Percentiles rank a stretch among this genome's conserved stretches.
Evolutionary conservation across 2,329 filamentous ascomycete species (phyloP).

Genomic region (Rhynchosporium secalis): DNA sequence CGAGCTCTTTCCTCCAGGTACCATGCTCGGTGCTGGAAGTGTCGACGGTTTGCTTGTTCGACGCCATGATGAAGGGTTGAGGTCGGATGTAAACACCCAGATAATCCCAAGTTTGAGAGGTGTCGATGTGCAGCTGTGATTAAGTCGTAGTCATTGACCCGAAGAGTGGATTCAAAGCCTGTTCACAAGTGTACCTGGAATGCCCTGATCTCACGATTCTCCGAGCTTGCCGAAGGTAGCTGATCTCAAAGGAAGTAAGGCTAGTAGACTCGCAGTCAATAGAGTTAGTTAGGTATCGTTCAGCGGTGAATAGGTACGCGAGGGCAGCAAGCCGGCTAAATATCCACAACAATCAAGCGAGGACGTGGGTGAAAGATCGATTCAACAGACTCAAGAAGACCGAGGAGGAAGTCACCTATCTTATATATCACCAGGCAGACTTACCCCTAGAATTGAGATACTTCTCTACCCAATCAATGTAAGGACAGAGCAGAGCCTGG

Average conservation of each 20-base stretch:
- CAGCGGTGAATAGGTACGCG: background rate
- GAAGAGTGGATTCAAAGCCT: background rate
- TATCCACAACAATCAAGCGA: background rate
- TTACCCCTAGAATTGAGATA: background rate
- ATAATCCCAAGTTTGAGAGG: background rate
- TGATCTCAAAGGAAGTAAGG: background rate
- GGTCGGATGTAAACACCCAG: no score
- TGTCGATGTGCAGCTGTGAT: background rate
- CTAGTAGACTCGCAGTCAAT: background rate
- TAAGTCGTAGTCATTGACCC: background rate
- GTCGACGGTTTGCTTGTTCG: constrained; percentile 18
- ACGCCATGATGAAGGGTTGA: background rate
- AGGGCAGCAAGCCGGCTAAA: background rate
- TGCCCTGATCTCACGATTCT: background rate
- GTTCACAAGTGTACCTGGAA: background rate
- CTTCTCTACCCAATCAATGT: background rate
- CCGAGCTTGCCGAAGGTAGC: background rate
- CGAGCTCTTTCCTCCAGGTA: constrained; percentile 38
- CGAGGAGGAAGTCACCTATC: constrained; percentile 1
- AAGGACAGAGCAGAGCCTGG: background rate
- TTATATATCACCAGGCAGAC: constrained; percentile 3
- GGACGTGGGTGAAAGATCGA: background rate
- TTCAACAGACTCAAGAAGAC: background rate
- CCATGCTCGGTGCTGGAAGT: constrained; percentile 27
- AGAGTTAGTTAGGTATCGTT: background rate